A percentile compares a stretch with the other conserved stretches of the same genome.
Conservation (phyloP, 2,329 filamentous ascomycete genomes). For the Ophiocordyceps camponoti-floridani region DNA sequence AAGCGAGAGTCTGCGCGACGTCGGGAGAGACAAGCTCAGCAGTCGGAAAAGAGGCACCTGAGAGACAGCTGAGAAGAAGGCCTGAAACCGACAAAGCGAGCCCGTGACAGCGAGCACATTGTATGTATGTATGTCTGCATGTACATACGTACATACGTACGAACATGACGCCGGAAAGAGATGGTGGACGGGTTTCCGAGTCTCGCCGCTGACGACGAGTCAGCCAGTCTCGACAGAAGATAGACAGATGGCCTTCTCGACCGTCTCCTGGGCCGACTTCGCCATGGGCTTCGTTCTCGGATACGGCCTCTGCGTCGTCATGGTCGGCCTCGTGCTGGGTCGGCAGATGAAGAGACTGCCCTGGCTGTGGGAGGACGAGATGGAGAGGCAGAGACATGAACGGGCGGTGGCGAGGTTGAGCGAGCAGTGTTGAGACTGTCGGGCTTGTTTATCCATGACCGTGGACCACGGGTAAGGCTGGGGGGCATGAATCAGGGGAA, state of each 20-base stretch:
- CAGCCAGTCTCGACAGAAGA: no score
- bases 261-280: background rate
- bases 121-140: no score
- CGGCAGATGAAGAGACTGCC: slow-evolving; percentile 1
- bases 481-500: no score
- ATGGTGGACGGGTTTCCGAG: no score
- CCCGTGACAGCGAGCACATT: no score
- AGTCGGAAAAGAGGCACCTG: background rate
- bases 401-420: background rate
- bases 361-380: slow-evolving; percentile 2
- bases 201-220: background rate
- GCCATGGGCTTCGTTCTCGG: slow-evolving; percentile 1
- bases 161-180: no score
- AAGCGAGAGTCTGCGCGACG: no score
- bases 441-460: no score
- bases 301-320: slow-evolving; percentile 1
- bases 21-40: no score
- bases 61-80: background rate
- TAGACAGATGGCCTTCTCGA: background rate
- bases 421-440: background rate
- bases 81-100: background rate
- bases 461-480: no score
- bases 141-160: no score
- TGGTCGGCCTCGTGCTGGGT: slow-evolving; percentile 1
- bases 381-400: background rate